Percentiles rank a stretch among this genome's conserved stretches.
Evolutionary conservation across 768 basidiomycete genomes (phyloP).

Genomic region (Lactarius deliciosus): DNA sequence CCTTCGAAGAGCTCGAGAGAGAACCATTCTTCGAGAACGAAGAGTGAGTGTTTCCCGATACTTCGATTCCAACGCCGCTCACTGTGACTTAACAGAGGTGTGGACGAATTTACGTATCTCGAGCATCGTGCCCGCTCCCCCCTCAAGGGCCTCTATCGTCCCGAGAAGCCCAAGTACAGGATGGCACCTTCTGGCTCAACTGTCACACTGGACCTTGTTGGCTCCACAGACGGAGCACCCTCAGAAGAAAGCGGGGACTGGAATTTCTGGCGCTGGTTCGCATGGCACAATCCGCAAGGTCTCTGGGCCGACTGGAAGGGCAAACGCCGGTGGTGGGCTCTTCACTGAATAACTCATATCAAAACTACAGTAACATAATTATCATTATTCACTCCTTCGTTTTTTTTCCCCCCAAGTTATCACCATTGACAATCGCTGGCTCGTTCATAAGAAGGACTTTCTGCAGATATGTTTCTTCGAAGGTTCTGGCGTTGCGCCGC

Average conservation of each 20-base stretch:
- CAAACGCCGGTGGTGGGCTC: conserved; percentile 25
- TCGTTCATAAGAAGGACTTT: conserved; percentile 6
- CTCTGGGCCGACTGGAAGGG: conserved; percentile 29
- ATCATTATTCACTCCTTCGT: conserved; percentile 22
- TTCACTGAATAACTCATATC: conserved; percentile 4
- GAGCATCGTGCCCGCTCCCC: conserved; percentile 22
- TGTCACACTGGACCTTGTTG: conserved; percentile 23
- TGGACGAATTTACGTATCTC: conserved; percentile 26
- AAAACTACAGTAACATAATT: conserved; percentile 1
- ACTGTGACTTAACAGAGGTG: conserved; percentile 14
- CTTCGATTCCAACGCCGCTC: not conserved
- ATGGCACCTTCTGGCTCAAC: conserved; percentile 6
- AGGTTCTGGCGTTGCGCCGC: not conserved
- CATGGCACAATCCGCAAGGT: conserved; percentile 29
- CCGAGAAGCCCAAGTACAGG: conserved; percentile 28
- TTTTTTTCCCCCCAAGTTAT: not conserved
- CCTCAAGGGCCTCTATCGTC: conserved; percentile 25
- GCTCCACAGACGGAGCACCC: conserved; percentile 21
- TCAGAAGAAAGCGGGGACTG: conserved; percentile 12
- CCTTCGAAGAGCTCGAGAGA: conserved; percentile 26
- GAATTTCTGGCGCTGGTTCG: conserved; percentile 29
- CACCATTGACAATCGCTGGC: not conserved
- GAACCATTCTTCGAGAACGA: conserved; percentile 27
- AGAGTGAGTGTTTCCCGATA: conserved; percentile 17
- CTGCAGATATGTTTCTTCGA: conserved; percentile 3